Evolutionary conservation across 176 grass and related monocot species (phyloP).

Genomic region (Bonia amplexicaulis): DNA sequence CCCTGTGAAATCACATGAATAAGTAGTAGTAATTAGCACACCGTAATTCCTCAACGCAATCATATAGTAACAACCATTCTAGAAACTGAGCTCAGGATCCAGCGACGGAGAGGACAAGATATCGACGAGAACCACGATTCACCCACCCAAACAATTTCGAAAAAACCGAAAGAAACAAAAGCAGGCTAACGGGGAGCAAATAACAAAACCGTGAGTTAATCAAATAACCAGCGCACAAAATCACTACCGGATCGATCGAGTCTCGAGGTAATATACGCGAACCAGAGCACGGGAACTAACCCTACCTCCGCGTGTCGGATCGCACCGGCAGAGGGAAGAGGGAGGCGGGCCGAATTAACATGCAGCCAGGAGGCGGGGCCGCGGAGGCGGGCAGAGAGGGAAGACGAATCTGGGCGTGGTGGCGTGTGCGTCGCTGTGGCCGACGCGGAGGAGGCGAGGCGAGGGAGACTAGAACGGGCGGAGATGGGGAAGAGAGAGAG

Average conservation of each 20-base stretch:
- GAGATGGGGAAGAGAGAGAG: background rate
- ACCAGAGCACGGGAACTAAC: background rate
- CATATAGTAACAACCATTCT: background rate
- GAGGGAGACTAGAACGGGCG: background rate
- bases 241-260: background rate
- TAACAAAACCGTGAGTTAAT: background rate
- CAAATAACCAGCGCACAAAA: background rate
- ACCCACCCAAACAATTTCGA: background rate
- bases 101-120: background rate
- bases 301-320: background rate
- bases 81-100: background rate
- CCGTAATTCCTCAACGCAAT: background rate
- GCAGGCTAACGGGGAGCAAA: background rate
- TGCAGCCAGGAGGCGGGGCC: background rate
- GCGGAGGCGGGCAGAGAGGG: background rate
- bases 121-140: background rate
- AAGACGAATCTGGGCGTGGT: background rate
- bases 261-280: background rate
- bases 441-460: background rate
- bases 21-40: background rate
- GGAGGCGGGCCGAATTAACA: background rate
- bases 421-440: background rate
- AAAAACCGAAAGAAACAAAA: background rate
- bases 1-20: slow-evolving; percentile 11
- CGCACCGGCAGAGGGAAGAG: background rate